Conservation (phyloP, 75 land plant species). For the Ceratopteris richardii region DNA sequence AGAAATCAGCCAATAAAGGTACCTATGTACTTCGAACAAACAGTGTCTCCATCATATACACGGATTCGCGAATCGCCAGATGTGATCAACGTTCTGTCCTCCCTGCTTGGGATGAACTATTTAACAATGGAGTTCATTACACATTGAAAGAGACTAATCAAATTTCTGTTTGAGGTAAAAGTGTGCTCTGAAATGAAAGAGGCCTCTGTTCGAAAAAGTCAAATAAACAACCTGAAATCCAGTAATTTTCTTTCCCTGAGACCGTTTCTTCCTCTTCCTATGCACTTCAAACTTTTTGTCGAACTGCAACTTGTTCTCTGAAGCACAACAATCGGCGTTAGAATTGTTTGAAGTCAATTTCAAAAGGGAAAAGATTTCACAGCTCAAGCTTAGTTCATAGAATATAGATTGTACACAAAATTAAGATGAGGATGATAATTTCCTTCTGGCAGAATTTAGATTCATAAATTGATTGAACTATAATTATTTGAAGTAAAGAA, state of each 20-base stretch:
- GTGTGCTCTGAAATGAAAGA: no score
- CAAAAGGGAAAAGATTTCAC: no score
- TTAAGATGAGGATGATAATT: no score
- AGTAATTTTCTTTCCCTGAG: conserved; percentile 61
- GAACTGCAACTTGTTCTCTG: conserved; percentile 49
- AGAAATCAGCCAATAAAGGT: not conserved
- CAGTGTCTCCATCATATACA: conserved; percentile 35
- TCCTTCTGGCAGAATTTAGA: no score
- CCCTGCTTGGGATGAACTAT: conserved; percentile 51
- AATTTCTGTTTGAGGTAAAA: no score
- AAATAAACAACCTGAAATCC: conserved; percentile 60
- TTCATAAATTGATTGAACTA: no score
- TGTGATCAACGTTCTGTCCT: conserved; percentile 52
- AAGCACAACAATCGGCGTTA: not conserved
- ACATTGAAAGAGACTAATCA: no score
- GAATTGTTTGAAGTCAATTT: not conserved
- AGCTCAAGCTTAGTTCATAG: no score
- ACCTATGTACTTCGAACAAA: conserved; percentile 56
- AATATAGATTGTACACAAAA: no score
- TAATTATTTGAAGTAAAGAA: no score
- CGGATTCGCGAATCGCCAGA: conserved; percentile 65
- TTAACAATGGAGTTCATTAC: no score
- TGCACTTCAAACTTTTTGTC: conserved; percentile 29
- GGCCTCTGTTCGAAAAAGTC: no score
- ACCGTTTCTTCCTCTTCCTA: conserved; percentile 42